phyloP scores from a whole-genome alignment of 176 grass and related monocot genomes.

The Cenchrus fungigraminus region DNA sequence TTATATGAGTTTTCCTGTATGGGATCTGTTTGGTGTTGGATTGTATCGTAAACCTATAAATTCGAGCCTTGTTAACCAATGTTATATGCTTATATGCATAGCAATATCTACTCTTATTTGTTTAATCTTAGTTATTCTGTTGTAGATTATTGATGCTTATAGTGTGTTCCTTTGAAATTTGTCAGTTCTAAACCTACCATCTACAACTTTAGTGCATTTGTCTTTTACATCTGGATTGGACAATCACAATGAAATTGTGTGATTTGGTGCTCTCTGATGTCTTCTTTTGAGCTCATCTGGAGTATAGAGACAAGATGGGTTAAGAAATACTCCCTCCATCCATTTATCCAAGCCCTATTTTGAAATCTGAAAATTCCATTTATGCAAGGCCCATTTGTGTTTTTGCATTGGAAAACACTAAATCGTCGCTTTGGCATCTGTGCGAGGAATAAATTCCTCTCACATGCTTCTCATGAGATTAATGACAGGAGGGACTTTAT shows the following conservation, averaged over 20 bases:
- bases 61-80: slow-evolving; percentile 3
- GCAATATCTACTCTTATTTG: neutral
- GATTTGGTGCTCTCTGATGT: neutral
- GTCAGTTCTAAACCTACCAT: neutral
- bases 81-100: neutral
- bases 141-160: neutral
- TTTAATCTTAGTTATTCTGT: neutral
- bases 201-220: neutral
- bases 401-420: too few relatives aligned
- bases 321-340: too few relatives aligned
- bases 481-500: too few relatives aligned
- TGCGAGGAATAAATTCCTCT: too few relatives aligned
- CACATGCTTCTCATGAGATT: too few relatives aligned
- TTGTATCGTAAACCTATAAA: neutral
- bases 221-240: neutral
- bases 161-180: neutral
- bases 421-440: too few relatives aligned
- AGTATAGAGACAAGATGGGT: neutral
- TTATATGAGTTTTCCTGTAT: neutral
- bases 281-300: neutral
- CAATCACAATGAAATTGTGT: neutral
- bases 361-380: too few relatives aligned
- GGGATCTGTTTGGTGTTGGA: neutral
- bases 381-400: too few relatives aligned
- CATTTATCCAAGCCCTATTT: too few relatives aligned